A percentile compares a stretch with the other conserved stretches of the same genome.
phyloP scores from a whole-genome alignment of 495 filamentous ascomycete genomes.

The Hapsidospora chrysogenum region DNA sequence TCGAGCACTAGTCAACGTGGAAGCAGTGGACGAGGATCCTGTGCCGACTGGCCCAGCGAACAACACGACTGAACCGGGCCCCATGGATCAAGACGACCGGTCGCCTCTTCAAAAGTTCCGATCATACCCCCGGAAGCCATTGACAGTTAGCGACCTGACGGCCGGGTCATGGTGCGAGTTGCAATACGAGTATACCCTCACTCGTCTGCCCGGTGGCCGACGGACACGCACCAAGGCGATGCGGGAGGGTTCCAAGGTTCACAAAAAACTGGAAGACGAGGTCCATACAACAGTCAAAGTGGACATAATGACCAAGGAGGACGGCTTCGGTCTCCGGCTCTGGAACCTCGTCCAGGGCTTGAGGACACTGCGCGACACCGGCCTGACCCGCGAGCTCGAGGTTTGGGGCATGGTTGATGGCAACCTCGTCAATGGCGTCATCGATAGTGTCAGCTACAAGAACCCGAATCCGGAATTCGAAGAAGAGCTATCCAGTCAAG shows the following conservation, averaged over 20 bases:
- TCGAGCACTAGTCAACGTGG: too few species aligned
- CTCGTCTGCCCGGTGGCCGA: conserved; percentile 45
- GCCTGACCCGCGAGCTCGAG: conserved; percentile 76
- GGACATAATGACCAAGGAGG: conserved; percentile 57
- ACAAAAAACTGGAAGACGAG: conserved; percentile 72
- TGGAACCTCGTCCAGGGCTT: conserved; percentile 91
- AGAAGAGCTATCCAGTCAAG: conserved; percentile 21
- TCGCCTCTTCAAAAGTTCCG: conserved; percentile 56
- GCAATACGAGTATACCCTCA: conserved; percentile 79
- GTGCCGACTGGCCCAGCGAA: too few species aligned
- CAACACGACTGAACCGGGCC: background rate
- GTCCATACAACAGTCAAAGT: conserved; percentile 62
- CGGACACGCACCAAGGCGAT: conserved; percentile 65
- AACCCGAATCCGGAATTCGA: conserved; percentile 59
- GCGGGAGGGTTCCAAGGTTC: conserved; percentile 60
- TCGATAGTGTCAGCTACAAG: conserved; percentile 69
- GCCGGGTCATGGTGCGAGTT: conserved; percentile 91
- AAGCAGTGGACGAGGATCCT: too few species aligned
- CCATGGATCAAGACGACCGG: too few species aligned
- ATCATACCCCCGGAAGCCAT: conserved; percentile 51
- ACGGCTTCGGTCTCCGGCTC: conserved; percentile 62
- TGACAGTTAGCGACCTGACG: conserved; percentile 83
- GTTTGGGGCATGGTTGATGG: conserved; percentile 85
- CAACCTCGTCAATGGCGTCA: conserved; percentile 70
- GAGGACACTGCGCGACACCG: conserved; percentile 54